Percentiles rank a stretch among this genome's conserved stretches.
Evolutionary conservation across 345 rosid species (phyloP).

Genomic region (Salix suchowensis): DNA sequence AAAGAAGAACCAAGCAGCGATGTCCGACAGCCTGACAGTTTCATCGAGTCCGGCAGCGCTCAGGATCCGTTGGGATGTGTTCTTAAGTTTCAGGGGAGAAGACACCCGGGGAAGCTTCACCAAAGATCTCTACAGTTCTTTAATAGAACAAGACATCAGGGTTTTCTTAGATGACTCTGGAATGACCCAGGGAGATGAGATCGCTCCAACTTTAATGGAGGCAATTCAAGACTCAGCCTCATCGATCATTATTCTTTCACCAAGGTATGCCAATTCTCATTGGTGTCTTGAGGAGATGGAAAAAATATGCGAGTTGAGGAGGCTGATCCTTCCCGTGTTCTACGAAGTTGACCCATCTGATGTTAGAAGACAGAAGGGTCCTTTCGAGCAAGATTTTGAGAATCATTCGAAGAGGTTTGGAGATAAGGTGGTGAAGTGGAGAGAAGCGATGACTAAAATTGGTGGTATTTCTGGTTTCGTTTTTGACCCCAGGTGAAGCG

Average conservation of each 20-base stretch:
- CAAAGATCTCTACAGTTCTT: slow-evolving; percentile 17
- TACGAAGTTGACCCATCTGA: slow-evolving; percentile 43
- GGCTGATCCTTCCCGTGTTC: slow-evolving; percentile 47
- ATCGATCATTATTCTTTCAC: slow-evolving; percentile 39
- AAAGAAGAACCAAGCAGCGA: neutral
- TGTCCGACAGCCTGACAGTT: neutral
- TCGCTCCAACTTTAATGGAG: slow-evolving; percentile 24
- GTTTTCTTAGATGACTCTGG: slow-evolving; percentile 43
- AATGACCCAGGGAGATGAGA: slow-evolving; percentile 40
- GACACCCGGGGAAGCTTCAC: slow-evolving; percentile 46
- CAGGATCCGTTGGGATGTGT: slow-evolving; percentile 46
- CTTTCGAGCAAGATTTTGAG: slow-evolving; percentile 31
- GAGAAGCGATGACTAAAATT: slow-evolving; percentile 35
- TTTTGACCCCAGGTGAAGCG: slow-evolving; percentile 3
- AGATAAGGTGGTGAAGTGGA: slow-evolving; percentile 31
- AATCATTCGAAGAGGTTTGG: slow-evolving; percentile 17
- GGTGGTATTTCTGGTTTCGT: slow-evolving; percentile 36
- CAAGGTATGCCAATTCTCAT: slow-evolving; percentile 32
- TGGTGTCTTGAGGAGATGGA: slow-evolving; percentile 55
- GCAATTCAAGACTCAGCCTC: slow-evolving; percentile 54
- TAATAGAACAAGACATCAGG: slow-evolving; percentile 21
- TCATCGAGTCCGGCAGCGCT: slow-evolving; percentile 19
- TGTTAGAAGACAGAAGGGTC: slow-evolving; percentile 37
- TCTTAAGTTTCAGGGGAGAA: slow-evolving; percentile 53
- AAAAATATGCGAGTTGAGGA: slow-evolving; percentile 29